Base-by-base conservation (phyloP, 495 filamentous ascomycete genomes). In the Penicillium malachiteum region DNA sequence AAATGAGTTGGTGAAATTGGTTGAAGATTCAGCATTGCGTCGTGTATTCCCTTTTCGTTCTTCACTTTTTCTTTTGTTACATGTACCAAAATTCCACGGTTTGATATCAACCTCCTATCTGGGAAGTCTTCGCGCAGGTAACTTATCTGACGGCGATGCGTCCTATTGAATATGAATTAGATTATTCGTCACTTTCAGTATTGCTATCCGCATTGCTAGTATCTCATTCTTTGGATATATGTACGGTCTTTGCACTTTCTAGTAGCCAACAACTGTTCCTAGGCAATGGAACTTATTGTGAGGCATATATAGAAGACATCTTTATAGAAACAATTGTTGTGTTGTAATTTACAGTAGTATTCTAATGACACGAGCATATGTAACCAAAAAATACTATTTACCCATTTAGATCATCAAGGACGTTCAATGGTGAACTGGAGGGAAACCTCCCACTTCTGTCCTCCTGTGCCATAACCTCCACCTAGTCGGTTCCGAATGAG, bases 401-500 rank as follows among this genome's bases (percentile, higher is more conserved):
- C 16, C 34, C n/a, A n/a, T n/a, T n/a, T n/a, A 52, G 13, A 17
- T 16, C 5, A 34, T 69, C 52, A 77, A 44, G 60, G 26, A 31
- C 58, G 64, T 52, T 79, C 74, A 43, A 73, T 63, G 26, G 72
- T 68, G 46, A 82, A 72, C 53, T 82, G 78, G 38, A 78, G 57
- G 47, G 79, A 76, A 2, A 97, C 90, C 74, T 98, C 94, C 94
- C 94, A 98, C 64, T 83, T 83, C 68, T 91, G 73, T 8, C 87
- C 90, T 14, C 91, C 91, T 35, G 80, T 74, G 3, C 92, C 91
- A 72, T 96, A 96, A 2, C 87, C 90, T 31, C 92, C 92, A 8
- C 92, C 93, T 9, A 98, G 74, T 10, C 90, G 75, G 61, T 93
- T 96, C 72, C 87, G 87, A 37, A 98, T 85, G 57, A 97, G 70